phyloP scores from a whole-genome alignment of 768 basidiomycete species.

The Boletus coccyginus region DNA sequence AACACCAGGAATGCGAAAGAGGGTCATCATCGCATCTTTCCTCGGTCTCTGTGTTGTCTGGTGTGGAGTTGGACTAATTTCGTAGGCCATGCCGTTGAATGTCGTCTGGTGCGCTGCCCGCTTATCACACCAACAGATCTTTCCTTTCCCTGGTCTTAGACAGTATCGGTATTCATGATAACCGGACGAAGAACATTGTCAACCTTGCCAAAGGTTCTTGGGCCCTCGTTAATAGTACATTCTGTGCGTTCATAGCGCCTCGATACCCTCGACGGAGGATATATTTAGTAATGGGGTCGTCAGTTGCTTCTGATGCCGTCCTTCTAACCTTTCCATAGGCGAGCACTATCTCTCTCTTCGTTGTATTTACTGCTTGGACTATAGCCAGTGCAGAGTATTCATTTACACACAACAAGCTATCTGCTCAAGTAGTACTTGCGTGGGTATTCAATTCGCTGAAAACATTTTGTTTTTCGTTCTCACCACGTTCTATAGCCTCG shows the following conservation, averaged over 20 bases:
- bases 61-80: slow-evolving; percentile 3
- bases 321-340: background rate
- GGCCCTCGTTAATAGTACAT: background rate
- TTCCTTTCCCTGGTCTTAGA: slow-evolving; percentile 11
- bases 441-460: background rate
- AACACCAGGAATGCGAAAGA: slow-evolving; percentile 14
- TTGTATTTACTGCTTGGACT: slow-evolving; percentile 18
- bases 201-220: background rate
- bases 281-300: slow-evolving; percentile 5
- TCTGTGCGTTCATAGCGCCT: background rate
- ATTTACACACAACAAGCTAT: background rate
- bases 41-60: slow-evolving; percentile 14
- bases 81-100: background rate
- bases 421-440: slow-evolving; percentile 11
- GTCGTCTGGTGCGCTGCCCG: background rate
- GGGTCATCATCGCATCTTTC: slow-evolving; percentile 9
- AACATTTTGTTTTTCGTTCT: background rate
- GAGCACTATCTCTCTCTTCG: slow-evolving; percentile 11
- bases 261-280: slow-evolving; percentile 1
- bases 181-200: slow-evolving; percentile 15
- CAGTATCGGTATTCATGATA: slow-evolving; percentile 7
- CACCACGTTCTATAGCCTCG: slow-evolving; percentile 4
- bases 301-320: background rate
- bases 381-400: slow-evolving; percentile 20
- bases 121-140: background rate